Evolutionary conservation across 1,284 basidiomycete genomes (phyloP).

Genomic region (Kalmanozyma brasiliensis): DNA sequence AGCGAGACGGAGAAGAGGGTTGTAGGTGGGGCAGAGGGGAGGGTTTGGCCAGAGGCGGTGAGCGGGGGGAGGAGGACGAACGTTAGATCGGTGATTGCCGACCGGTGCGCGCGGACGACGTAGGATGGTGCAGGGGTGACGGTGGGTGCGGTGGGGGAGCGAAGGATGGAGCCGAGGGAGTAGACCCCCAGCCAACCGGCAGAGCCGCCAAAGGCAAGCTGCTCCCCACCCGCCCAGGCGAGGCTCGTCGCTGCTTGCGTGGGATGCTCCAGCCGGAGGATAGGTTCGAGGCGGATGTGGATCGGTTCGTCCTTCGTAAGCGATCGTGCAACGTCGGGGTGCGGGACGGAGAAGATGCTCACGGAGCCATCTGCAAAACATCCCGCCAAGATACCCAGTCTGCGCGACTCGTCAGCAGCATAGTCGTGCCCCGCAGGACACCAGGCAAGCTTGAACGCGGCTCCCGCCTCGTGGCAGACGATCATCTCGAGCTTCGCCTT

Average conservation of each 20-base stretch:
- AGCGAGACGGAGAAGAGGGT: constrained; percentile 22
- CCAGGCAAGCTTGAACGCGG: constrained; percentile 36
- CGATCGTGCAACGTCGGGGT: constrained; percentile 11
- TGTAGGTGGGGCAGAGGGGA: neutral
- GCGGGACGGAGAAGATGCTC: constrained; percentile 38
- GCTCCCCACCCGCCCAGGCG: constrained; percentile 47
- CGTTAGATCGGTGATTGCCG: constrained; percentile 22
- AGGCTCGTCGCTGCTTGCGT: constrained; percentile 20
- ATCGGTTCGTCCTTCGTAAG: constrained; percentile 3
- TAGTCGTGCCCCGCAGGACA: constrained; percentile 41
- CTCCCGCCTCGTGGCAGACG: constrained; percentile 33
- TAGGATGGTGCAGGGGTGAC: constrained; percentile 10
- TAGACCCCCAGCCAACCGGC: constrained; percentile 44
- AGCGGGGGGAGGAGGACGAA: constrained; percentile 31
- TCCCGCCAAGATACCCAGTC: constrained; percentile 42
- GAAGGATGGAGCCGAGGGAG: constrained; percentile 22
- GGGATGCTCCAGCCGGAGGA: constrained; percentile 22
- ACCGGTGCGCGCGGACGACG: constrained; percentile 24
- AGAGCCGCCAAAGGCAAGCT: constrained; percentile 37
- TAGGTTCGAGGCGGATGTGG: constrained; percentile 27
- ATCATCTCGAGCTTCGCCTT: constrained; percentile 46
- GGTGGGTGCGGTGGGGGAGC: neutral
- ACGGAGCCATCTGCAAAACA: constrained; percentile 47
- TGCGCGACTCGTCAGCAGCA: neutral
- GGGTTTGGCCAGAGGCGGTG: constrained; percentile 5